A percentile compares a stretch with the other conserved stretches of the same genome.
phyloP scores from a whole-genome alignment of 2,329 filamentous ascomycete genomes.

The Neonectria magnoliae region DNA sequence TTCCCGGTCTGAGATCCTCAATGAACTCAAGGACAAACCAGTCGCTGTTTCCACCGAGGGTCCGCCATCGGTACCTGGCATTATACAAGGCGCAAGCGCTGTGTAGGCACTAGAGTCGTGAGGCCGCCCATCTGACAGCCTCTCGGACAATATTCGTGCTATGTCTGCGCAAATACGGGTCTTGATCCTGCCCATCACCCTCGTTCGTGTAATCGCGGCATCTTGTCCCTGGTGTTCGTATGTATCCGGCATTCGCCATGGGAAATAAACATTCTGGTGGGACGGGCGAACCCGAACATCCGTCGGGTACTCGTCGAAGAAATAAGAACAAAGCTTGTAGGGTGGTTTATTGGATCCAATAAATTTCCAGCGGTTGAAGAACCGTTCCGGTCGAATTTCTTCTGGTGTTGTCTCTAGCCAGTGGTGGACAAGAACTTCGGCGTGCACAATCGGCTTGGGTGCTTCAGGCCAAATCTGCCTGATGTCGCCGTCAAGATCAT shows the following conservation, averaged over 20 bases:
- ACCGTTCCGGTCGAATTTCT: constrained; percentile 13
- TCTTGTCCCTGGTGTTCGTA: constrained; percentile 10
- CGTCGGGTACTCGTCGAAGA: constrained; percentile 15
- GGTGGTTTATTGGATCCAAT: constrained; percentile 20
- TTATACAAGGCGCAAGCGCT: neutral
- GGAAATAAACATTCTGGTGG: constrained; percentile 11
- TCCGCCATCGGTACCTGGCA: neutral
- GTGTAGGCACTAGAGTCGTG: constrained; percentile 19
- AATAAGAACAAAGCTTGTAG: constrained; percentile 22
- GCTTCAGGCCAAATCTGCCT: neutral
- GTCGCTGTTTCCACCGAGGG: neutral
- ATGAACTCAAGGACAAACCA: neutral
- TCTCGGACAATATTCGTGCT: constrained; percentile 2
- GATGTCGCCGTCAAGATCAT: constrained; percentile 3
- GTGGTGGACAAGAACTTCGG: constrained; percentile 17
- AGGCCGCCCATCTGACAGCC: constrained; percentile 11
- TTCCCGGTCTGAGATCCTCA: neutral
- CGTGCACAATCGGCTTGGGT: constrained; percentile 11
- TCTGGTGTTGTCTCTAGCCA: constrained; percentile 15
- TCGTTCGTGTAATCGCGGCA: neutral
- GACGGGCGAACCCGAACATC: constrained; percentile 13
- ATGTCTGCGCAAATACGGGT: constrained; percentile 3
- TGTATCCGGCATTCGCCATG: constrained; percentile 14
- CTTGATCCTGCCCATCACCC: constrained; percentile 12
- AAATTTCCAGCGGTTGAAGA: constrained; percentile 11